Conservation (phyloP, 176 grass and related monocot genomes). For the Oryza nivara region DNA sequence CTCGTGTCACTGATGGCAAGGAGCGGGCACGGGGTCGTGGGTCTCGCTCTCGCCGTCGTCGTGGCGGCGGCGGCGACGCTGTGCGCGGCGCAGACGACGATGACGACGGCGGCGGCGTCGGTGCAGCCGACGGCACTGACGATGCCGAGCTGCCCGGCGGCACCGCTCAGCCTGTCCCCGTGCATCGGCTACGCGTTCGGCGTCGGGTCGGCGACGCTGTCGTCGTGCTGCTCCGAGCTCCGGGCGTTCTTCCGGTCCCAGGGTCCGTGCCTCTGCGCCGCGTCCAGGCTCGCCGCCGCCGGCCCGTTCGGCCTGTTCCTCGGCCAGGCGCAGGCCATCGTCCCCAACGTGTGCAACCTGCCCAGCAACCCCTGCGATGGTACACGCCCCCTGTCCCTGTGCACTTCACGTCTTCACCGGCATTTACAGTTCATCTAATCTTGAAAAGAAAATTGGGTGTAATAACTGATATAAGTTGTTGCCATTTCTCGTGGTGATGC, state of each 20-base stretch:
- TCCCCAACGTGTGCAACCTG: slow-evolving; percentile 86
- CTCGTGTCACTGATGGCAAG: slow-evolving; percentile 30
- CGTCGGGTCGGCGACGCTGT: slow-evolving; percentile 49
- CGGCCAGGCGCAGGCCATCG: slow-evolving; percentile 69
- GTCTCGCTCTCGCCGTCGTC: neutral
- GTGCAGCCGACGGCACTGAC: slow-evolving; percentile 13
- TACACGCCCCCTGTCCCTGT: slow-evolving; percentile 12
- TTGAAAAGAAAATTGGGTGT: no score
- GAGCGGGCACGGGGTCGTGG: neutral
- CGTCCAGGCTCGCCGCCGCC: slow-evolving; percentile 54
- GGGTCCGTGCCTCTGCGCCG: slow-evolving; percentile 71
- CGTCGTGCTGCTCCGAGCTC: slow-evolving; percentile 68
- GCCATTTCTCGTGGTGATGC: neutral
- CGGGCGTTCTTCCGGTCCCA: slow-evolving; percentile 53
- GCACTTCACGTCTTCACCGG: neutral
- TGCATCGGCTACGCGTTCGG: slow-evolving; percentile 76
- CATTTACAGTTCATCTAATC: no score
- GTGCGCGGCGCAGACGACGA: slow-evolving; percentile 41
- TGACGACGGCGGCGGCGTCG: no score
- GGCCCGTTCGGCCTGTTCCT: slow-evolving; percentile 52
- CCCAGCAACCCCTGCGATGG: slow-evolving; percentile 66
- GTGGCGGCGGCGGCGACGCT: neutral
- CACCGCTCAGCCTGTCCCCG: slow-evolving; percentile 59
- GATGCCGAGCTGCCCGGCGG: slow-evolving; percentile 49
- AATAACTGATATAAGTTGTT: no score